phyloP scores from a whole-genome alignment of 129 eudicot genomes.

The Rutidosis leptorrhynchoides region DNA sequence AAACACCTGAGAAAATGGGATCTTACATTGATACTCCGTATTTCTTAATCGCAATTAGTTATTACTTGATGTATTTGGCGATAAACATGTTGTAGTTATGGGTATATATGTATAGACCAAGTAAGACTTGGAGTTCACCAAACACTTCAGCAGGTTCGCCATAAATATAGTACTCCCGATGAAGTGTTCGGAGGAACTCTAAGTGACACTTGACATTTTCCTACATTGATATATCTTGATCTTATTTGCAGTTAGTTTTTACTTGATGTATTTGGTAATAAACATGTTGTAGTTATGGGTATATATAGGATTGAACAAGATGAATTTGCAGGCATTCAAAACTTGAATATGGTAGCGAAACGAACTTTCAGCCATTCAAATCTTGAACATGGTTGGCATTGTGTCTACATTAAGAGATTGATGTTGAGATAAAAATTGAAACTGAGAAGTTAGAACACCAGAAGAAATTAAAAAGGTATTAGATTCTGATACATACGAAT shows the following conservation, averaged over 20 bases:
- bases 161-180: neutral
- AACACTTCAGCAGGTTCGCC: constrained; percentile 10
- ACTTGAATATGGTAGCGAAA: too few species aligned
- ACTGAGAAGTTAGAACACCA: neutral
- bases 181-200: constrained; percentile 22
- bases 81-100: too few species aligned
- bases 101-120: too few species aligned
- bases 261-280: neutral
- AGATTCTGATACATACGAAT: neutral
- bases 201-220: constrained; percentile 14
- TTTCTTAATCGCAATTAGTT: too few species aligned
- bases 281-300: neutral
- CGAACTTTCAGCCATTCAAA: neutral
- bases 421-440: neutral
- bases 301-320: neutral
- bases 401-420: neutral
- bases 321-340: too few species aligned
- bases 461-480: neutral
- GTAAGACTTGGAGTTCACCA: constrained; percentile 13
- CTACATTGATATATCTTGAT: neutral
- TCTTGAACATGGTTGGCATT: neutral
- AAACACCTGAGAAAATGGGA: too few species aligned
- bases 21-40: too few species aligned
- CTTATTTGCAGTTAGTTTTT: neutral
- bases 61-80: too few species aligned